phyloP scores from a whole-genome alignment of 768 basidiomycete genomes.

The Rossbeevera mucosa region DNA sequence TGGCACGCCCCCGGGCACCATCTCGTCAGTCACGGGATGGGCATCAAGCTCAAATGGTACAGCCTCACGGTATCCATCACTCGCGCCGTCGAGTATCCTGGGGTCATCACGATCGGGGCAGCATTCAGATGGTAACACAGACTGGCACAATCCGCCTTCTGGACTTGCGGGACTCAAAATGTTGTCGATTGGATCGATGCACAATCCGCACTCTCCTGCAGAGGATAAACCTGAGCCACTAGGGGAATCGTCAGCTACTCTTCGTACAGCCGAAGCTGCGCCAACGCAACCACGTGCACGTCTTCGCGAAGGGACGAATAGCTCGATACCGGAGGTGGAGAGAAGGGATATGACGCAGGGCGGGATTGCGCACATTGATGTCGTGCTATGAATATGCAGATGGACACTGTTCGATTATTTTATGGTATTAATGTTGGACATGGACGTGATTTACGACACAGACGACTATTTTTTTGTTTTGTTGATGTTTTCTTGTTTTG shows the following conservation, averaged over 20 bases:
- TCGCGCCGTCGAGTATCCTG: constrained; percentile 17
- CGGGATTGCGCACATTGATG: constrained; percentile 27
- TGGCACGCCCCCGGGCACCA: constrained; percentile 12
- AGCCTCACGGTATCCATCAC: constrained; percentile 27
- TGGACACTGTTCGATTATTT: constrained; percentile 1
- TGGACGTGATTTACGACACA: neutral
- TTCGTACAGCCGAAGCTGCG: neutral
- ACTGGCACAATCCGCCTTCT: constrained; percentile 24
- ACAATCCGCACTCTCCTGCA: constrained; percentile 23
- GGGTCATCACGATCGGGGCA: constrained; percentile 6
- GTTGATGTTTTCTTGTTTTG: too few species aligned
- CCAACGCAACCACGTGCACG: constrained; percentile 14
- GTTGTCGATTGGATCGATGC: constrained; percentile 11
- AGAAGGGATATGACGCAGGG: constrained; percentile 14
- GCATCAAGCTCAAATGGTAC: constrained; percentile 14
- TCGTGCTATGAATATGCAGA: constrained; percentile 13
- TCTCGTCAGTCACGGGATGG: constrained; percentile 11
- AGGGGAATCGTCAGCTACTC: neutral
- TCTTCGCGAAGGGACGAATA: constrained; percentile 16
- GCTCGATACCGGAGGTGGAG: constrained; percentile 23
- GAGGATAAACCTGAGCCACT: constrained; percentile 4
- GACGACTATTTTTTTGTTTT: too few species aligned
- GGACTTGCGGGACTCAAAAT: constrained; percentile 20
- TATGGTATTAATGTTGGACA: constrained; percentile 15
- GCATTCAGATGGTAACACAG: constrained; percentile 12